Conservation (phyloP, 257 asterid genomes). For the Solanum pimpinellifolium region DNA sequence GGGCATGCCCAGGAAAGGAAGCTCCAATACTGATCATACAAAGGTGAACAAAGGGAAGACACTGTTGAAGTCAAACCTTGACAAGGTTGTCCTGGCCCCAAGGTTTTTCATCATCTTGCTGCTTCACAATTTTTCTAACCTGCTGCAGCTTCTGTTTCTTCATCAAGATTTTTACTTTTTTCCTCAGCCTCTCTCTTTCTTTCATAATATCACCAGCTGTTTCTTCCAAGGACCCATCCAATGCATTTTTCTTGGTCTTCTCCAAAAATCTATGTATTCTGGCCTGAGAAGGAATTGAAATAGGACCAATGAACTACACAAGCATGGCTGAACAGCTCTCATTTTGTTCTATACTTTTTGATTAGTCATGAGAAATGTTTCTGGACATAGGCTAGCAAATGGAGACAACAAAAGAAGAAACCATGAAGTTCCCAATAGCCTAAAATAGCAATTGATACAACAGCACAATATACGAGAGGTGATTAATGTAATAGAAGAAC, state of each 20-base stretch:
- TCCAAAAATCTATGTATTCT: slow-evolving; percentile 74
- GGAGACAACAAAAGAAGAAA: background rate
- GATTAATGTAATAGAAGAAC: background rate
- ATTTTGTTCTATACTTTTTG: background rate
- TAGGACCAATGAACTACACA: background rate
- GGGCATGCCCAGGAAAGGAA: background rate
- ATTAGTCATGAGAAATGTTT: background rate
- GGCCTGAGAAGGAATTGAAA: slow-evolving; percentile 37
- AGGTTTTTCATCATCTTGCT: slow-evolving; percentile 50
- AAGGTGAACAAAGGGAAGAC: background rate
- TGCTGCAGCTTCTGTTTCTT: slow-evolving; percentile 60
- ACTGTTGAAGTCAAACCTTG: slow-evolving; percentile 36
- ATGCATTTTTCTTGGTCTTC: slow-evolving; percentile 59
- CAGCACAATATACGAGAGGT: background rate
- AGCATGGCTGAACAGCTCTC: background rate
- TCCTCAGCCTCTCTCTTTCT: slow-evolving; percentile 49
- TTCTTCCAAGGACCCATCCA: slow-evolving; percentile 47
- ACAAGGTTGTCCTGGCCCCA: slow-evolving; percentile 93
- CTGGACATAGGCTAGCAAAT: background rate
- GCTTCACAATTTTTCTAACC: slow-evolving; percentile 59
- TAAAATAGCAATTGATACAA: background rate
- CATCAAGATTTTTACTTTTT: slow-evolving; percentile 60
- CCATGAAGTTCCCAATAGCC: background rate
- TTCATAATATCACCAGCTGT: slow-evolving; percentile 28
- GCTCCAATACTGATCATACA: background rate